Conservation (phyloP, 768 basidiomycete species). For the Postia placenta region DNA sequence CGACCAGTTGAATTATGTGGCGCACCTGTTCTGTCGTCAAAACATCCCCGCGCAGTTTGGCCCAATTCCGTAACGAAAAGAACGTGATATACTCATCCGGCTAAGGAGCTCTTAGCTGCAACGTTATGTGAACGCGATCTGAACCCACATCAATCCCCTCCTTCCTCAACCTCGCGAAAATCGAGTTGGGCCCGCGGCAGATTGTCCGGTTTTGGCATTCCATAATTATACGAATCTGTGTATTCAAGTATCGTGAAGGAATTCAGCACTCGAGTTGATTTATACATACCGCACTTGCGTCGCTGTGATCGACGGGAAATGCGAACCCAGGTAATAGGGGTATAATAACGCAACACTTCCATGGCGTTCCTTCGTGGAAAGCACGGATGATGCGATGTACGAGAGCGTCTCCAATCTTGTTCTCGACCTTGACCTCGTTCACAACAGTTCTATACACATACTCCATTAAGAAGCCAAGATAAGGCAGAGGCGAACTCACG, state of each 20-base stretch:
- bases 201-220: conserved; percentile 94
- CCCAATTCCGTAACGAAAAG: conserved; percentile 92
- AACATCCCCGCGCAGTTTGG: conserved; percentile 74
- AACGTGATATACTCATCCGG: conserved; percentile 90
- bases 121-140: not conserved
- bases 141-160: conserved; percentile 79
- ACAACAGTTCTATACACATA: conserved; percentile 58
- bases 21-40: conserved; percentile 84
- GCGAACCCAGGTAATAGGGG: conserved; percentile 92
- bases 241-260: not conserved
- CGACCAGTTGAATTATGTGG: not conserved
- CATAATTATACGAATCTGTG: conserved; percentile 85
- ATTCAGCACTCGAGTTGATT: not conserved
- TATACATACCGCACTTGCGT: conserved; percentile 78
- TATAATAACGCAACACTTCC: conserved; percentile 91
- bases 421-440: conserved; percentile 83
- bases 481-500: conserved; percentile 42
- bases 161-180: conserved; percentile 78
- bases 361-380: conserved; percentile 69
- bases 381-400: conserved; percentile 89
- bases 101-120: conserved; percentile 31
- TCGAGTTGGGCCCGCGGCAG: conserved; percentile 83
- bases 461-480: not conserved
- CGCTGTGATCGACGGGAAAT: conserved; percentile 86
- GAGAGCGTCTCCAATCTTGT: conserved; percentile 90